Percentiles rank a stretch among this genome's conserved stretches.
phyloP scores from a whole-genome alignment of 148 eudicot genomes.

The Nepenthes mirabilis region DNA sequence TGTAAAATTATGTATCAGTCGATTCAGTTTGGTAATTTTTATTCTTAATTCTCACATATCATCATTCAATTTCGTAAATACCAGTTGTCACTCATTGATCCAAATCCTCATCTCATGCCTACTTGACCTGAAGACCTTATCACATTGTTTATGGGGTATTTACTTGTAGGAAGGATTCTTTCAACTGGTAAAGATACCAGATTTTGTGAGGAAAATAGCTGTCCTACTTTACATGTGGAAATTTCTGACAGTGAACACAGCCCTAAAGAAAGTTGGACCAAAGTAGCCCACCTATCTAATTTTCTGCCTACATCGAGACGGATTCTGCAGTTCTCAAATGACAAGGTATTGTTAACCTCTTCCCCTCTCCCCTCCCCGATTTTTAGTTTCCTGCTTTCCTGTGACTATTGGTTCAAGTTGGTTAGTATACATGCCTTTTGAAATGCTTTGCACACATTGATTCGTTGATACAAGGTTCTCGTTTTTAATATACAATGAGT shows the following conservation, averaged over 20 bases:
- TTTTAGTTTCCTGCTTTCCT: background rate
- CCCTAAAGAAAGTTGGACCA: constrained; percentile 12
- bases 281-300: constrained; percentile 40
- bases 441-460: too few relatives aligned
- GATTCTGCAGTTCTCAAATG: constrained; percentile 94
- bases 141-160: background rate
- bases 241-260: constrained; percentile 12
- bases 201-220: constrained; percentile 15
- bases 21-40: constrained; percentile 1
- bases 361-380: background rate
- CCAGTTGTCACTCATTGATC: too few relatives aligned
- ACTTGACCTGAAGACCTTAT: background rate
- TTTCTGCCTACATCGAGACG: constrained; percentile 92
- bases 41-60: background rate
- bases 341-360: constrained; percentile 42
- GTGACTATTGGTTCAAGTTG: too few relatives aligned
- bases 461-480: too few relatives aligned
- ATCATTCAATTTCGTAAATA: too few relatives aligned
- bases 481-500: too few relatives aligned
- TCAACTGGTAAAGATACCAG: constrained; percentile 30
- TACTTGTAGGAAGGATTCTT: constrained; percentile 68
- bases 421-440: too few relatives aligned
- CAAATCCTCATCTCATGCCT: background rate
- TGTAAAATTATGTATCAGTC: too few relatives aligned
- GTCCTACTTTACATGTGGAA: constrained; percentile 13